Base-by-base conservation (phyloP, 164 flowering plant species). In the Malania oleifera region DNA sequence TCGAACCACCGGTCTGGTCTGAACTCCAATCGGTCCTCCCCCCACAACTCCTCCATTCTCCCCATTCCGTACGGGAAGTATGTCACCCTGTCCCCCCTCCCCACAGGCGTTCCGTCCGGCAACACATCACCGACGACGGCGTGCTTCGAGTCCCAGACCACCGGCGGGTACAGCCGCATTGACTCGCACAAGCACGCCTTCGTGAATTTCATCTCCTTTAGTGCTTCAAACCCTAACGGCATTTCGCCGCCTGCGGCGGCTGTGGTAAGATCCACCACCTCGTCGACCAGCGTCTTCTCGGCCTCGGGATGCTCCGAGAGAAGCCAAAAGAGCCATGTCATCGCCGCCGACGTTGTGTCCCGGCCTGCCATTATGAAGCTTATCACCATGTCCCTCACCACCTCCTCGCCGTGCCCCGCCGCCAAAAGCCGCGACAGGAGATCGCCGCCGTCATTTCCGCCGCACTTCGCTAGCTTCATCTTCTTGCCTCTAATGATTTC, bases 331-430 rank as follows among this genome's bases (percentile, higher is more conserved):
- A 91, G 77, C 98, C 96, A 91, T 2, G 98, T 88, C 87, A 91
- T 74, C 1, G 84, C 98, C 0, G 98, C 79, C 0, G 98, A 85
- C 0, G 96, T 88, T 0, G 95, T 91, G 70, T 91, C 98, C 12
- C 84, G 70, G 22, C 98, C 98, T 0, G 95, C 98, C 84, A 91
- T 84, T 3, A 88, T 64, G 61, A 91, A 86, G 74, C 96, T 91
- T 52, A 88, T 80, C 14, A 71, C 85, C 86, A 82, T 83, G 58
- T 91, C 98, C 49, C 96, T 74, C 0, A 75, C 69, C 17, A 73
- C 24, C 40, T 77, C 79, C 10, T 81, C 91, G 7, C 67, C 80
- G 27, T 75, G 72, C 1, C 83, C 87, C 1, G 76, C 80, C 18
- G 39, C 29, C 35, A 86, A 41, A 39, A 86, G 53, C 41, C 84